Conservation (phyloP, 1,139 yeast species). For the Taiozyma sp. region DNA sequence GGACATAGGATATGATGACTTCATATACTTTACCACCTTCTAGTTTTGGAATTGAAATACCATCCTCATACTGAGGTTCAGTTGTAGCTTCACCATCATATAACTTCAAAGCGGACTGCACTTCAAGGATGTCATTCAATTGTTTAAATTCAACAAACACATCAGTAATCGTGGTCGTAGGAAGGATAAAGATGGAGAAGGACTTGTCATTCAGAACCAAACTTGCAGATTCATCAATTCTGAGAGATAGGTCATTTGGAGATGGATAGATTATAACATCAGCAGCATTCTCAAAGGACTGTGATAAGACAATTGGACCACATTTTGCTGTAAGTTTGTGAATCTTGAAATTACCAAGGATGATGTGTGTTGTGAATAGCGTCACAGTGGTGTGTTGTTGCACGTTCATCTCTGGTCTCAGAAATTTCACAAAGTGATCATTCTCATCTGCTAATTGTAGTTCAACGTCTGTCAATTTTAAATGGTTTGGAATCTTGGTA, state of each 20-base stretch:
- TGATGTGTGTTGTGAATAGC: slow-evolving; percentile 8
- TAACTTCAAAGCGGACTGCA: slow-evolving; percentile 5
- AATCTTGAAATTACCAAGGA: slow-evolving; percentile 24
- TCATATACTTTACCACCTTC: slow-evolving; percentile 14
- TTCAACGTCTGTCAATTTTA: background rate
- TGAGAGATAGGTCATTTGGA: slow-evolving; percentile 10
- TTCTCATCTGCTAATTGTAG: background rate
- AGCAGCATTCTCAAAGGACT: slow-evolving; percentile 15
- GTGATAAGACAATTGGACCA: slow-evolving; percentile 22
- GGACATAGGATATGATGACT: slow-evolving; percentile 19
- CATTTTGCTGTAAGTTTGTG: slow-evolving; percentile 18
- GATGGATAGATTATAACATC: slow-evolving; percentile 12
- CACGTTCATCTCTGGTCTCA: background rate
- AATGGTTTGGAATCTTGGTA: background rate
- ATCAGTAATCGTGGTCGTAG: slow-evolving; percentile 7
- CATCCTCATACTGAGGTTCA: background rate
- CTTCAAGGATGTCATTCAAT: slow-evolving; percentile 1
- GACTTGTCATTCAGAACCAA: slow-evolving; percentile 19
- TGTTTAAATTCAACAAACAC: slow-evolving; percentile 5
- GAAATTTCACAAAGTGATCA: slow-evolving; percentile 11
- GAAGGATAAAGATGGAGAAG: slow-evolving; percentile 19
- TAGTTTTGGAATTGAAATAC: slow-evolving; percentile 3
- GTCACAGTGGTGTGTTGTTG: slow-evolving; percentile 2
- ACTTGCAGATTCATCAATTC: slow-evolving; percentile 16
- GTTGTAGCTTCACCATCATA: background rate